Evolutionary conservation across 2,329 filamentous ascomycete genomes (phyloP).

Genomic region (Chaetomiaceae sp.): DNA sequence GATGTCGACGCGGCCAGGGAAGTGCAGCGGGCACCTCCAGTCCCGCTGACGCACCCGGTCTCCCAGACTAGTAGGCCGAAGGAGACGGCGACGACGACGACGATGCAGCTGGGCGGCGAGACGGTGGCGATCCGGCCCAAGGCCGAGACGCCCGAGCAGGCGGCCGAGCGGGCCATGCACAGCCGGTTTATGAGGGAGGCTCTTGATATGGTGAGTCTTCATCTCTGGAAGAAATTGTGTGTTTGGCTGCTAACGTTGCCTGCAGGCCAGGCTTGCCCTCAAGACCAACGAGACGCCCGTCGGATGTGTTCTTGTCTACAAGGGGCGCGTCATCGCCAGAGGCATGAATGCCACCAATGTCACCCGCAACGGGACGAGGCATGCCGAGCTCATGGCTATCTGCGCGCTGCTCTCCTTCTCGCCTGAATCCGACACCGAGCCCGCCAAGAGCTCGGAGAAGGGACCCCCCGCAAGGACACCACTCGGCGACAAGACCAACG

Average conservation of each 20-base stretch:
- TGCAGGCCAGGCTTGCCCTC: slow-evolving; percentile 78
- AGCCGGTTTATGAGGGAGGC: slow-evolving; percentile 76
- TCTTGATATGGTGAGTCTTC: slow-evolving; percentile 67
- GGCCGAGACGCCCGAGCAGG: slow-evolving; percentile 25
- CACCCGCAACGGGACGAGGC: slow-evolving; percentile 84
- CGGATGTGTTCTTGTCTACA: slow-evolving; percentile 86
- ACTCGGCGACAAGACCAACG: slow-evolving; percentile 27
- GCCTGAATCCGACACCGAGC: slow-evolving; percentile 31
- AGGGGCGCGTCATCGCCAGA: slow-evolving; percentile 72
- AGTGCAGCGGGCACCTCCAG: slow-evolving; percentile 17
- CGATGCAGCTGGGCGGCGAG: slow-evolving; percentile 14
- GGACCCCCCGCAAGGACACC: slow-evolving; percentile 16
- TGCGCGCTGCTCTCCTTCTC: slow-evolving; percentile 48
- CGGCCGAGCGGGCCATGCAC: slow-evolving; percentile 41
- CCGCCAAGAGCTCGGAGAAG: slow-evolving; percentile 21
- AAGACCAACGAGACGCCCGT: slow-evolving; percentile 89
- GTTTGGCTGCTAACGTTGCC: background rate
- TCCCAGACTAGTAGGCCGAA: slow-evolving; percentile 26
- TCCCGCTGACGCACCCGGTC: slow-evolving; percentile 17
- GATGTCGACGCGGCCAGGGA: slow-evolving; percentile 1
- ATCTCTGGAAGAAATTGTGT: background rate
- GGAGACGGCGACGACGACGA: slow-evolving; percentile 14
- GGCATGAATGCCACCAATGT: slow-evolving; percentile 98
- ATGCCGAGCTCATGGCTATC: slow-evolving; percentile 92
- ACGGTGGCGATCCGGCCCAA: slow-evolving; percentile 14